Base-by-base conservation (phyloP, 108 stramenopile genomes). In the Nitzschia inconspicua region DNA sequence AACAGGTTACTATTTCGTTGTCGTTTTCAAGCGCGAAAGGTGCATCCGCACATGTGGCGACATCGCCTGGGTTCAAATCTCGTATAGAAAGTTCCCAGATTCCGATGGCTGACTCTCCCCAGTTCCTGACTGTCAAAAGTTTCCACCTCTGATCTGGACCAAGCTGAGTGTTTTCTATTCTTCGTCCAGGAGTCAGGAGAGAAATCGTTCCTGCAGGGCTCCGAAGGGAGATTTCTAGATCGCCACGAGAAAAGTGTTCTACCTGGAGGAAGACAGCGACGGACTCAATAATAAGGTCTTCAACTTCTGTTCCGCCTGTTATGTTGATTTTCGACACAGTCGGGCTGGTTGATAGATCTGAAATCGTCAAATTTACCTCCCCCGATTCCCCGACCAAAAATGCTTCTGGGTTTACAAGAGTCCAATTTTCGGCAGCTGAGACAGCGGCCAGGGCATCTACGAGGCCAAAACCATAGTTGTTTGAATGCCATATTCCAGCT, bases 391-490 rank as follows among this genome's bases (percentile, higher is more conserved):
- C 64, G 19, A 59, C 32, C 14, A 73, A 13, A 8, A 42, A 25
- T 20, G 51, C n/a, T 60, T 70, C 68, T 22, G 57, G 57, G 0
- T 39, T 26, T 34, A 50, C 64, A 0, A 54, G 28, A 9, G 19
- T 31, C 78, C 72, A 75, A 11, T 46, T 54, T 34, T 41, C 22
- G 19, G 78, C 69, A 4, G 58, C 58, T 16, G 27, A 27, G 0
- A 75, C 70, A 6, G 78, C 73, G 10, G 59, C 70, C 7, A 37
- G 22, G 9, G 78, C 78, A 66, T 79, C 61, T 31, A 79, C 61
- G 30, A 74, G 59, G 20, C 78, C 78, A 67, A 79, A 79, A 4
- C 78, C 78, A 55, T 75, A 75, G 54, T 42, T 36, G 44, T 63
- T 44, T 44, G 64, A 66, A 72, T 79, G 78, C n/a, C 24, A 28